These are phyloP conservation scores for Discostella stelligeroides DNA, from an alignment of 108 stramenopile species.

Conservation along the genomic window DNA sequence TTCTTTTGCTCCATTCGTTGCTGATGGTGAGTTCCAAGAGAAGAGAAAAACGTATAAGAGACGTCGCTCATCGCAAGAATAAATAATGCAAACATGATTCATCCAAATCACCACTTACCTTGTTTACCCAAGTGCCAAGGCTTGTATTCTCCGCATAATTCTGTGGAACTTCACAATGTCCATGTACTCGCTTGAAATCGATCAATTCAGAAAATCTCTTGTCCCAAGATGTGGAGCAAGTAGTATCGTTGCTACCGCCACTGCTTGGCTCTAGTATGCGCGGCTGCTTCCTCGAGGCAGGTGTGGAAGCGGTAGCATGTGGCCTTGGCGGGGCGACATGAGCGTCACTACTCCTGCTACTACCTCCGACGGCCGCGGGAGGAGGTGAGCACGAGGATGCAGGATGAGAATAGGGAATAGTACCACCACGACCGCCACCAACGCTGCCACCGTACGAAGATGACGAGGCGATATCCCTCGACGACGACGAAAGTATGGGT, in stretches of 20 bases:
- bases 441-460: slow-evolving; percentile 3
- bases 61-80: too few relatives aligned
- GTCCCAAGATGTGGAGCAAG: slow-evolving; percentile 28
- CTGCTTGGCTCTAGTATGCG: slow-evolving; percentile 1
- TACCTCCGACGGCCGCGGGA: background rate
- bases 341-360: background rate
- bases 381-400: background rate
- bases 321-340: slow-evolving; percentile 2
- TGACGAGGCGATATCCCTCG: slow-evolving; percentile 6
- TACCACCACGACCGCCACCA: too few relatives aligned
- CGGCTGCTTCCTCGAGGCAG: background rate
- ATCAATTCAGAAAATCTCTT: slow-evolving; percentile 24
- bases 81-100: too few relatives aligned
- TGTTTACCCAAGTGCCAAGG: slow-evolving; percentile 78
- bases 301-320: background rate
- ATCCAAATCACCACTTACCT: slow-evolving; percentile 20
- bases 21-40: slow-evolving; percentile 11
- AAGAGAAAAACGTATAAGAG: background rate
- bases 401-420: background rate
- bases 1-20: slow-evolving; percentile 56
- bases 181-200: slow-evolving; percentile 39
- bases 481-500: background rate
- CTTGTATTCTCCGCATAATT: slow-evolving; percentile 66
- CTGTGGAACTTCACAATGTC: slow-evolving; percentile 82
- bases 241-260: background rate